Base-by-base conservation (phyloP, 2,329 filamentous ascomycete genomes). In the Plenodomus biglobosus region DNA sequence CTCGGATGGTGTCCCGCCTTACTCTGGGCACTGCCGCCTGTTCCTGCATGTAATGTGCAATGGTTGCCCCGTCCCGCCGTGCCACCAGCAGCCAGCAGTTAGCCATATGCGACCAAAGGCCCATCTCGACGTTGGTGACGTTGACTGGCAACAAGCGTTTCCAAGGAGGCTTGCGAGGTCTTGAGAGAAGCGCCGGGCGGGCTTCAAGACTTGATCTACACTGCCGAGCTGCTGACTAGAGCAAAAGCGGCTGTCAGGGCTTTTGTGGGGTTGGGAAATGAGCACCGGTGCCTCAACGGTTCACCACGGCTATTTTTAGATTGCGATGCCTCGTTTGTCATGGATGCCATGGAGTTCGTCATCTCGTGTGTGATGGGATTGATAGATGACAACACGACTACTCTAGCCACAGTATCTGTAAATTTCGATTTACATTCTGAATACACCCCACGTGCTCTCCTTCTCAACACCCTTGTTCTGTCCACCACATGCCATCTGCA, bases 401-500 rank as follows among this genome's bases (percentile, higher is more conserved):
- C n/a, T n/a, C n/a, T n/a, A n/a, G n/a, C n/a, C n/a, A n/a, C n/a
- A n/a, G n/a, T n/a, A n/a, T n/a, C n/a, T n/a, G 10, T n/a, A 30
- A 15, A 37, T 48, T 48, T 48, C 40, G 3, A 43, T 37, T 15
- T 66, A 74, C 71, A 74, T 74, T 53, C 71, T 73, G 42, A 74
- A 74, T 1, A 74, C 69, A 10, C 71, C 71, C 62, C 65, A 74
- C 21, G 58, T 61, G 27, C 62, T 71, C 56, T 71, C 70, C 55
- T 58, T 61, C 46, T 68, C 65, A 4, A 62, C 58, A 5, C 65
- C 65, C 37, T 56, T 48, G 48, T 66, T 66, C 48, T 70, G 64
- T 4, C 68, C 70, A 53, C 75, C 69, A 62, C 76, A 61, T 16
- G 76, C 76, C 53, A 75, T 76, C 52, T 74, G 66, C 58, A 80